Conservation (phyloP, 2,329 filamentous ascomycete species). For the Dothidotthia symphoricarpi region DNA sequence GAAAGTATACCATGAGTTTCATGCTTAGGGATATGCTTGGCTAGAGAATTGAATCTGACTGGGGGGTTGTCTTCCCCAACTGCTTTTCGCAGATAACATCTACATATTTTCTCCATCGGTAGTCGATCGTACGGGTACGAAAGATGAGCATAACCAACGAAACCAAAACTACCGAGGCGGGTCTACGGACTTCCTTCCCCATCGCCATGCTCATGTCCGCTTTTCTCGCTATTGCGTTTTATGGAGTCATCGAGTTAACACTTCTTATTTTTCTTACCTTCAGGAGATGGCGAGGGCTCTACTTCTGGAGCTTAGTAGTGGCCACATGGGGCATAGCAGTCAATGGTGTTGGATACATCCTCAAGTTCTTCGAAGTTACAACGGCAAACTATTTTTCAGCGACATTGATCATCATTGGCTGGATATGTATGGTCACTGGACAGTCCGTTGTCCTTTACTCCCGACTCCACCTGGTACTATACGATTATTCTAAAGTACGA, state of each 20-base stretch:
- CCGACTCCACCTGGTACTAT: constrained; percentile 39
- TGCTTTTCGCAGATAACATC: too few species aligned
- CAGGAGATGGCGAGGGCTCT: constrained; percentile 43
- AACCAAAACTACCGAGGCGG: not conserved
- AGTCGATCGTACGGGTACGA: too few species aligned
- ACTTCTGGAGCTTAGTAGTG: constrained; percentile 49
- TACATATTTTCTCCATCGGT: too few species aligned
- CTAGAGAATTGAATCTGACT: too few species aligned
- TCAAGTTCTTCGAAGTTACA: constrained; percentile 33
- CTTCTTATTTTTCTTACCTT: constrained; percentile 42
- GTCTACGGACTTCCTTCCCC: not conserved
- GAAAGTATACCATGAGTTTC: too few species aligned
- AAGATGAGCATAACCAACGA: not conserved
- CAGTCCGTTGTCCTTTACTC: constrained; percentile 62
- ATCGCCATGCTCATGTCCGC: constrained; percentile 1
- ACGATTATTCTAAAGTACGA: not conserved
- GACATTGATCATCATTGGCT: constrained; percentile 46
- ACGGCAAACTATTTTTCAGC: constrained; percentile 34
- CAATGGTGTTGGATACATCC: constrained; percentile 45
- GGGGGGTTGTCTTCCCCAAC: too few species aligned
- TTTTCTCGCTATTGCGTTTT: constrained; percentile 23
- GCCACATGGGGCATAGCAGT: constrained; percentile 44
- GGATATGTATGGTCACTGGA: constrained; percentile 60
- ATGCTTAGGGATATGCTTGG: too few species aligned
- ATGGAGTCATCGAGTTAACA: constrained; percentile 26